Evolutionary conservation across 805 yeast species (phyloP), one percentile per base, ranked within the genome.

Genomic region (Hanseniaspora valbyensis): DNA sequence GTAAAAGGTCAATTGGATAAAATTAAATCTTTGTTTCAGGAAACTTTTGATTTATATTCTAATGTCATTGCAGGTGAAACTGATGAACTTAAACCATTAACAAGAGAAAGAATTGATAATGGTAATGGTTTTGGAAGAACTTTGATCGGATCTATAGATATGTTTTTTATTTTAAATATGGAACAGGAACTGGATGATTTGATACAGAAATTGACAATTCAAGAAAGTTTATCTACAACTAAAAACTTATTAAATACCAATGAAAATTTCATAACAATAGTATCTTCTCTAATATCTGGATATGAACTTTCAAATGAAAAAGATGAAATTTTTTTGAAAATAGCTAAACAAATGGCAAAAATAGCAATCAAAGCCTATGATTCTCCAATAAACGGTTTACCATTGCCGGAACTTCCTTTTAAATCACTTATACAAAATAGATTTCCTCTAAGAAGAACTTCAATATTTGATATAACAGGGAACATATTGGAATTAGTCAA

Each of bases 331-430:
- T 52, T 65, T 6, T 50, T 65, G 8, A 55, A 55, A 1, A 67
- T 70, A 53, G 76, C 79, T 1, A 62, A 62, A 24, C 71, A 72
- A 25, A 57, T 77, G 14, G 81, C 72, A 1, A 72, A 73, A 44
- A 64, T 76, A 49, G 59, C 76, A 30, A 56, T 77, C 56, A 73
- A 75, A 21, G 72, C 80, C 0, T 78, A 76, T 56, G 82, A 78
- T 54, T 76, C 82, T 0, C 80, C 80, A 14, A 76, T 76, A 55
- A 65, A 73, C 40, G 45, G 45, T 12, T 66, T 78, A 64, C 83
- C 83, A 2, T 52, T 73, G 9, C 56, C 74, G 19, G 68, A 65
- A 49, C 76, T 66, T 55, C 62, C 66, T 13, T 74, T 78, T 73
- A 60, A 62, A 25, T 62, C 68, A 3, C 58, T 58, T 18, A 57